Conservation (phyloP, 2,329 filamentous ascomycete species). For the Fusarium mundagurra region DNA sequence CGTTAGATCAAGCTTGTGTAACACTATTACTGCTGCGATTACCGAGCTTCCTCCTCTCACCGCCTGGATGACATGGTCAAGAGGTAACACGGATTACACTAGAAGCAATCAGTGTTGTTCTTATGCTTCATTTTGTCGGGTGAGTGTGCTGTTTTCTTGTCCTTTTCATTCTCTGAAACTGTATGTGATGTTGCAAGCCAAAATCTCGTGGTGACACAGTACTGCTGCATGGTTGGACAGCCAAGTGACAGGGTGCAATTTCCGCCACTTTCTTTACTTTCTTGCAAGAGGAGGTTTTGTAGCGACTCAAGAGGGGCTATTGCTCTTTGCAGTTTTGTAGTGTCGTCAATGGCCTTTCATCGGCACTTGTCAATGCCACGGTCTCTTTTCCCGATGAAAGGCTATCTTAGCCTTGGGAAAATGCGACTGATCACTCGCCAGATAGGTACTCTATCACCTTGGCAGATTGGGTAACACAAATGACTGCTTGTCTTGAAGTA, state of each 20-base stretch:
- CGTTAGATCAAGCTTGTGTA: not conserved
- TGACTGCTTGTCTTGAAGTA: not conserved
- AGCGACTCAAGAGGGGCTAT: not conserved
- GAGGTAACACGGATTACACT: not conserved
- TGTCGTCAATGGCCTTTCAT: not conserved
- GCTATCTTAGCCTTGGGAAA: rapidly evolving
- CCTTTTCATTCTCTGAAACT: not conserved
- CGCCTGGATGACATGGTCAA: not conserved
- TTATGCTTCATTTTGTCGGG: not conserved
- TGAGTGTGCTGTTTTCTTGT: not conserved
- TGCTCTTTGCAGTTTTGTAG: too few species aligned
- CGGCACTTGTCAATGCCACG: not conserved
- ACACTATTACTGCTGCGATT: not conserved
- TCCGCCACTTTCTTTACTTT: not conserved
- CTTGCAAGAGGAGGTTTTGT: not conserved
- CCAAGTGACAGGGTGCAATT: not conserved
- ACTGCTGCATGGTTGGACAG: not conserved
- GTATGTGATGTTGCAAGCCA: not conserved
- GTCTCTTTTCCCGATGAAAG: not conserved
- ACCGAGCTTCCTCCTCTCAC: not conserved
- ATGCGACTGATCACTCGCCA: not conserved
- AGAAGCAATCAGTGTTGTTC: not conserved
- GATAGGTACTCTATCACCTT: not conserved
- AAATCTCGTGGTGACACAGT: not conserved
- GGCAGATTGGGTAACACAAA: not conserved